These are phyloP conservation scores for Rhizophora mangle DNA, from an alignment of 345 rosid genomes.

Conservation along the genomic window DNA sequence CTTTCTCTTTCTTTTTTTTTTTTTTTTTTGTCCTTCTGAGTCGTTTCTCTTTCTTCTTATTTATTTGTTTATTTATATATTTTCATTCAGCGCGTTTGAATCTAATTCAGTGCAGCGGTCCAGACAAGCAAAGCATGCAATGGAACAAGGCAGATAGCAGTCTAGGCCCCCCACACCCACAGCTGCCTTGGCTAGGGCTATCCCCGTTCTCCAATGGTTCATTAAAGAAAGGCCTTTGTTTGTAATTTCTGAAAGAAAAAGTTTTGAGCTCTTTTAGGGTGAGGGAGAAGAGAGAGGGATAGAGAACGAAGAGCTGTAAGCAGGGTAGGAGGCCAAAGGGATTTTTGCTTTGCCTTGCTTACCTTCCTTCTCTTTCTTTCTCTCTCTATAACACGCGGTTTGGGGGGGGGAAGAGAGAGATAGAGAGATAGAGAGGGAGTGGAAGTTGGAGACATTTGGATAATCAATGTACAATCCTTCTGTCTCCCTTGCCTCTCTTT, in stretches of 20 bases:
- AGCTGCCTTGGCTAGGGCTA: too few relatives aligned
- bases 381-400: conserved; percentile 14
- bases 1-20: neutral
- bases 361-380: conserved; percentile 58
- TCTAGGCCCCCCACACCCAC: too few relatives aligned
- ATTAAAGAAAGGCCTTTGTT: neutral
- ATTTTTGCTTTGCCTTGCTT: conserved; percentile 40
- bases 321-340: conserved; percentile 14
- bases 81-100: too few relatives aligned
- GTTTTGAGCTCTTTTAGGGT: conserved; percentile 1
- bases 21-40: neutral
- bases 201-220: too few relatives aligned
- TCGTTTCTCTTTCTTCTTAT: too few relatives aligned
- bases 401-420: neutral
- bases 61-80: too few relatives aligned
- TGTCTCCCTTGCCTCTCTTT: conserved; percentile 72
- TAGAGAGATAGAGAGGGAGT: conserved; percentile 26
- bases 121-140: too few relatives aligned
- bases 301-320: conserved; percentile 66
- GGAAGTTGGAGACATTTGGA: conserved; percentile 65
- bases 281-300: conserved; percentile 51
- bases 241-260: neutral
- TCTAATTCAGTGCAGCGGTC: too few relatives aligned
- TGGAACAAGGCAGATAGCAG: too few relatives aligned
- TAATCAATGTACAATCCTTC: conserved; percentile 25